Evolutionary conservation across 495 filamentous ascomycete genomes (phyloP), one percentile per base, ranked within the genome.

Genomic region (Aspergillus carlsbadensis): DNA sequence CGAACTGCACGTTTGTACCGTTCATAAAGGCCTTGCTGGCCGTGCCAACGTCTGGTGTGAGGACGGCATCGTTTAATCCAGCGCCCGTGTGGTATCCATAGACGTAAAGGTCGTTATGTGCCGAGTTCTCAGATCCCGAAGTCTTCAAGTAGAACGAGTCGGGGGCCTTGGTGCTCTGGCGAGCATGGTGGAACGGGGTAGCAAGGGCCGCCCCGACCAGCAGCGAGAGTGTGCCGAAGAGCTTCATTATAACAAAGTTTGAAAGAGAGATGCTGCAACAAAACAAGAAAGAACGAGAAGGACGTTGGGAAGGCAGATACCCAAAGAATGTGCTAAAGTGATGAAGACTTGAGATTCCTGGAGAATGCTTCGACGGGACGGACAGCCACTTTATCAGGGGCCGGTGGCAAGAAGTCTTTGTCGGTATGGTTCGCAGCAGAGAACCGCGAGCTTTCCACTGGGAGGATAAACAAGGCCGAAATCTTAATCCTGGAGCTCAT

Each of bases 41-140:
- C 0, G 47, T 64, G n/a, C 43, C 52, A 0, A 26, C 48, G 34
- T 69, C 63, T 1, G 58, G 31, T 10, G 58, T 60, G 29, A 83
- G 68, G 1, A 77, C 72, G 36, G 72, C 72, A 59, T 81, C 78
- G 41, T 70, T 74, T 15, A 74, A 47, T 10, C 74, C 78, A 10
- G 77, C 75, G 22, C 77, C 78, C 6, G 75, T 78, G 68, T 80
- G 77, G 55, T 79, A 81, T 57, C 67, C 59, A n/a, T 69, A 66
- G 42, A 79, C 66, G 39, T 74, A 80, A 47, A 80, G 77, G 48
- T 73, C 54, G 58, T 77, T 75, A 59, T 73, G 66, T 0, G 67
- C 52, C 1, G 63, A 29, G 52, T 68, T 67, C 10, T 35, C 43
- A 20, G 74, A 63, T 14, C 63, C 70, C 3, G 60, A 57, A 8